These are phyloP conservation scores for Nymphaea thermarum DNA, from an alignment of 164 flowering plant genomes.

Conservation along the genomic window DNA sequence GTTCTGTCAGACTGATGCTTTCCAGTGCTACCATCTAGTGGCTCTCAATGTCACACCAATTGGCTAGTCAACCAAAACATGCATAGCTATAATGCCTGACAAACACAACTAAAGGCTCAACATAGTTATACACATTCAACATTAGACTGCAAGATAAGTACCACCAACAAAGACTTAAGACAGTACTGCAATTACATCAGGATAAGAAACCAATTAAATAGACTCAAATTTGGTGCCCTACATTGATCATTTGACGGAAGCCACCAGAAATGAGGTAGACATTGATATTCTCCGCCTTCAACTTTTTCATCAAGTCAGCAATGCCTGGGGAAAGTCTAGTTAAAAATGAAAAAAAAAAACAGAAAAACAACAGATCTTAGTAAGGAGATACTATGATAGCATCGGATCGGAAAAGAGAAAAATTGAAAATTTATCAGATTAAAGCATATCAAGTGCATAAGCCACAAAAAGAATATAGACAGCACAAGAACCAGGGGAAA, in stretches of 20 bases:
- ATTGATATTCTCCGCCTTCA: conserved; percentile 40
- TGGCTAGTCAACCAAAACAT: too few relatives aligned
- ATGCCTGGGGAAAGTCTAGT: conserved; percentile 89
- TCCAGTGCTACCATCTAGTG: too few relatives aligned
- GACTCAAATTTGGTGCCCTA: conserved; percentile 14
- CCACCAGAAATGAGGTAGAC: conserved; percentile 95
- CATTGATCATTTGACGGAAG: conserved; percentile 96
- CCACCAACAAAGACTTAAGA: too few relatives aligned
- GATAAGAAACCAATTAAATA: too few relatives aligned
- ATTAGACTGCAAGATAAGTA: too few relatives aligned
- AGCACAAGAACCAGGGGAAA: too few relatives aligned
- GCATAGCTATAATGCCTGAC: too few relatives aligned
- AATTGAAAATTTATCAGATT: neutral
- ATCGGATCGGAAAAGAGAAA: neutral
- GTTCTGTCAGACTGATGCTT: too few relatives aligned
- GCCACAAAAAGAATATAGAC: neutral
- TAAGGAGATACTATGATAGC: neutral
- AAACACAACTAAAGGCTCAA: too few relatives aligned
- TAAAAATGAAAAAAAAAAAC: conserved; percentile 1
- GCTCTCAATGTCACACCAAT: too few relatives aligned
- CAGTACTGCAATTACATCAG: too few relatives aligned
- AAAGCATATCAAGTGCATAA: neutral
- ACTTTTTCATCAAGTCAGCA: conserved; percentile 58
- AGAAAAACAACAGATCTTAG: neutral
- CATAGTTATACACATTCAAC: too few relatives aligned